Percentiles rank a stretch among this genome's conserved stretches.
Conservation (phyloP, 768 basidiomycete genomes). For the Plicaturopsis crispa region DNA sequence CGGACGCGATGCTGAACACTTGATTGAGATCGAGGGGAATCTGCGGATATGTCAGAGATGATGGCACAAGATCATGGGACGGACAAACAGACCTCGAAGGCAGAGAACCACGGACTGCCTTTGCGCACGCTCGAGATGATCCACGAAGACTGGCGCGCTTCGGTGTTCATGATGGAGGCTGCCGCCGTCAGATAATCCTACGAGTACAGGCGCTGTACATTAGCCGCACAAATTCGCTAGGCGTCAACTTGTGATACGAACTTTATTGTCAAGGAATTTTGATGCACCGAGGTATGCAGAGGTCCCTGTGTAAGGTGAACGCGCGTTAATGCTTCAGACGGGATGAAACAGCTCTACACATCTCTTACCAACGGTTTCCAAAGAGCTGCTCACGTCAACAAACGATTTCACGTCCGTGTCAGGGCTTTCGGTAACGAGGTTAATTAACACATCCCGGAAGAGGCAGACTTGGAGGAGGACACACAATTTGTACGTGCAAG, state of each 20-base stretch:
- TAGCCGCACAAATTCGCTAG: neutral
- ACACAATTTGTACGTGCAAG: constrained; percentile 10
- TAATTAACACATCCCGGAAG: too few relatives aligned
- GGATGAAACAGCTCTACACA: too few relatives aligned
- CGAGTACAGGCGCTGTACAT: too few relatives aligned
- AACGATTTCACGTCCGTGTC: constrained; percentile 36
- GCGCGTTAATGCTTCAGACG: too few relatives aligned
- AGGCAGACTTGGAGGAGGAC: too few relatives aligned
- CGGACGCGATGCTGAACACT: constrained; percentile 29
- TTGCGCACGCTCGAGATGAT: constrained; percentile 30
- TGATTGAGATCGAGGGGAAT: constrained; percentile 33
- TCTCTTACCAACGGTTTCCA: constrained; percentile 49
- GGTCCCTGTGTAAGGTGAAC: too few relatives aligned
- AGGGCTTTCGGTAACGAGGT: constrained; percentile 19
- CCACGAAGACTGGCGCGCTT: constrained; percentile 48
- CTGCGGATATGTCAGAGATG: too few relatives aligned
- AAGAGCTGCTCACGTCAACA: constrained; percentile 31
- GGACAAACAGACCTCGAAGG: constrained; percentile 28
- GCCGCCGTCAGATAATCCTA: constrained; percentile 43
- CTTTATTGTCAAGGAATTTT: constrained; percentile 24
- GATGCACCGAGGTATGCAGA: constrained; percentile 55
- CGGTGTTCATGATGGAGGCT: constrained; percentile 52
- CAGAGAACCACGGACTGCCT: constrained; percentile 34
- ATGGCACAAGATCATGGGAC: too few relatives aligned
- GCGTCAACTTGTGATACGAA: constrained; percentile 1